Evolutionary conservation across 768 basidiomycete genomes (phyloP).

Genomic region (Trametes elegans): DNA sequence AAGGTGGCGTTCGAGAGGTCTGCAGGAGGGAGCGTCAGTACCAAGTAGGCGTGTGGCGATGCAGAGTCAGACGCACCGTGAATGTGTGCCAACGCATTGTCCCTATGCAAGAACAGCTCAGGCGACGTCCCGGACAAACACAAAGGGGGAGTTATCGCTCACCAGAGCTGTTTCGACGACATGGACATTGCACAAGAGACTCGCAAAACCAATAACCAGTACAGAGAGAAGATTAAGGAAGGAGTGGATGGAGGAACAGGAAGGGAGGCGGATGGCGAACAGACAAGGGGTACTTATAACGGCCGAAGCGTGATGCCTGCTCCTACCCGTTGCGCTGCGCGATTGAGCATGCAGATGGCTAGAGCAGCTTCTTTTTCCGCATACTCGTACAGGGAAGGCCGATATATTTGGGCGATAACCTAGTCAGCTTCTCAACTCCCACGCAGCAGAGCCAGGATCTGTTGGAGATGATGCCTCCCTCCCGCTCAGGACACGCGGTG

Average conservation of each 20-base stretch:
- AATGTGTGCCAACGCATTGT: constrained; percentile 61
- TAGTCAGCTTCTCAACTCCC: constrained; percentile 21
- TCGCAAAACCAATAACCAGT: constrained; percentile 3
- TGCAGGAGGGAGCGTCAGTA: constrained; percentile 25
- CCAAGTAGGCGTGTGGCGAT: constrained; percentile 47
- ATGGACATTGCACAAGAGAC: constrained; percentile 1
- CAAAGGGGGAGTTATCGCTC: constrained; percentile 38
- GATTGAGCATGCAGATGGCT: constrained; percentile 28
- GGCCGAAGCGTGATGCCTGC: constrained; percentile 30
- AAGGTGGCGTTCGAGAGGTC: constrained; percentile 64
- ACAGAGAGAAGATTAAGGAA: constrained; percentile 4
- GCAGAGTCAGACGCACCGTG: constrained; percentile 43
- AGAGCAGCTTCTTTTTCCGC: constrained; percentile 22
- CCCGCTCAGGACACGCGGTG: constrained; percentile 12
- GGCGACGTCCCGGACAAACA: background rate
- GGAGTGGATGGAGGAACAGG: constrained; percentile 18
- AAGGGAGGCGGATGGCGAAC: constrained; percentile 23
- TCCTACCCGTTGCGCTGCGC: constrained; percentile 26
- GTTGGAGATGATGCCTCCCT: constrained; percentile 18
- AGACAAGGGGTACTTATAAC: constrained; percentile 29
- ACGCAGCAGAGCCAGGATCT: constrained; percentile 21
- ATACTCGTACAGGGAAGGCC: constrained; percentile 17
- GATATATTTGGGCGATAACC: constrained; percentile 18
- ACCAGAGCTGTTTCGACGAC: constrained; percentile 64
- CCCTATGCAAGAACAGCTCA: constrained; percentile 38